Evolutionary conservation across 345 rosid genomes (phyloP).

Genomic region (Moricandia moricandioides): DNA sequence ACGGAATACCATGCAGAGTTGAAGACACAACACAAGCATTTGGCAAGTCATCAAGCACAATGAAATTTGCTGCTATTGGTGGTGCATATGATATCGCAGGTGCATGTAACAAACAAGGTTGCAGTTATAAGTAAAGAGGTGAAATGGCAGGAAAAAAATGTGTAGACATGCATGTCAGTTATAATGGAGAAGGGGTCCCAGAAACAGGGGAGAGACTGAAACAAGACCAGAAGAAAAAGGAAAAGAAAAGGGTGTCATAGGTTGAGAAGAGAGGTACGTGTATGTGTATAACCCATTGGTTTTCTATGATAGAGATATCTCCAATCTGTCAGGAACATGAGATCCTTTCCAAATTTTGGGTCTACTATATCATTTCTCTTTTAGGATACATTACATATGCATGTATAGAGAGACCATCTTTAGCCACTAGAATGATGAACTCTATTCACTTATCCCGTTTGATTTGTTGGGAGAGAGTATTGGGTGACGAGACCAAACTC

Average conservation of each 20-base stretch:
- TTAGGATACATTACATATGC: conserved; percentile 6
- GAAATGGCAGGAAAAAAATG: not conserved
- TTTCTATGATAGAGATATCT: conserved; percentile 31
- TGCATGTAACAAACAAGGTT: not conserved
- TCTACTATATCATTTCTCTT: conserved; percentile 19
- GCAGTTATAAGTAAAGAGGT: not conserved
- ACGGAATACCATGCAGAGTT: not conserved
- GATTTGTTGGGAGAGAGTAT: not conserved
- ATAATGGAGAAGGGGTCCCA: conserved; percentile 3
- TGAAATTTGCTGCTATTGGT: not conserved
- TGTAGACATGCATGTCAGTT: conserved; percentile 16
- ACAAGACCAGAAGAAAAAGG: conserved; percentile 2
- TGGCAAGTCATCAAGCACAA: not conserved
- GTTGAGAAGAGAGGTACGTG: conserved; percentile 33
- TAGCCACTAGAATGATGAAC: not conserved
- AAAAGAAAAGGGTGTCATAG: not conserved
- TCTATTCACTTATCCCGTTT: not conserved
- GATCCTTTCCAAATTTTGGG: conserved; percentile 18
- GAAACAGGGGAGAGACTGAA: conserved; percentile 13
- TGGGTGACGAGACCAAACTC: not conserved
- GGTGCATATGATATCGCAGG: not conserved
- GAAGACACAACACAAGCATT: not conserved
- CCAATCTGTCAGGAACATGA: conserved; percentile 35
- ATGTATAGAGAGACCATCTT: not conserved
- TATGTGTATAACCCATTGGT: conserved; percentile 20